Evolutionary conservation across 208 protist genomes (phyloP).

Genomic region (Kentomonas sorsogonicus): DNA sequence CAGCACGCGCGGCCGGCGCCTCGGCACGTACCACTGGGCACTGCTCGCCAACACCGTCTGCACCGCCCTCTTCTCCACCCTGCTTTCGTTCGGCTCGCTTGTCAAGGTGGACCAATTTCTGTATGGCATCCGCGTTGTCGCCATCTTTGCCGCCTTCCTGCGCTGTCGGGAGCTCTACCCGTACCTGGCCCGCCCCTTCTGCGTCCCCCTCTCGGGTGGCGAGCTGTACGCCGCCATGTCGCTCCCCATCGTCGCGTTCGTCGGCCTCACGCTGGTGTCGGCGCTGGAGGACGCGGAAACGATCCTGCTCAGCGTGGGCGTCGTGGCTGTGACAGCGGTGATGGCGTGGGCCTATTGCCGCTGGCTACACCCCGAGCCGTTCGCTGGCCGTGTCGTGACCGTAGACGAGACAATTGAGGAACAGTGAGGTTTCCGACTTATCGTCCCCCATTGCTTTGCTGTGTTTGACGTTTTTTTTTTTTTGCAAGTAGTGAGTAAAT

Average conservation of each 20-base stretch:
- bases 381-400: conserved; percentile 62
- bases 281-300: conserved; percentile 35
- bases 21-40: conserved; percentile 68
- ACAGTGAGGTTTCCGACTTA: background rate
- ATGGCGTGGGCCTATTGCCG: conserved; percentile 40
- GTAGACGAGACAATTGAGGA: conserved; percentile 7
- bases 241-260: conserved; percentile 36
- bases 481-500: background rate
- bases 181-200: conserved; percentile 53
- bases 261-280: conserved; percentile 34
- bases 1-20: conserved; percentile 45
- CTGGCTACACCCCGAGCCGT: conserved; percentile 41
- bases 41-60: conserved; percentile 62
- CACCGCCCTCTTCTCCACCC: conserved; percentile 50
- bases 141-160: conserved; percentile 58
- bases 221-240: conserved; percentile 34
- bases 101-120: conserved; percentile 71
- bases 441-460: background rate
- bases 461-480: background rate
- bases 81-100: conserved; percentile 58
- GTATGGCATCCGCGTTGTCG: conserved; percentile 58
- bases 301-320: conserved; percentile 26
- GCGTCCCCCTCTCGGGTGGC: conserved; percentile 40
- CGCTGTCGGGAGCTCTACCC: conserved; percentile 57
- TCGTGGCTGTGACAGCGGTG: conserved; percentile 25